These are phyloP conservation scores for Lactarius indigo DNA, from an alignment of 768 basidiomycete genomes.

Conservation along the genomic window DNA sequence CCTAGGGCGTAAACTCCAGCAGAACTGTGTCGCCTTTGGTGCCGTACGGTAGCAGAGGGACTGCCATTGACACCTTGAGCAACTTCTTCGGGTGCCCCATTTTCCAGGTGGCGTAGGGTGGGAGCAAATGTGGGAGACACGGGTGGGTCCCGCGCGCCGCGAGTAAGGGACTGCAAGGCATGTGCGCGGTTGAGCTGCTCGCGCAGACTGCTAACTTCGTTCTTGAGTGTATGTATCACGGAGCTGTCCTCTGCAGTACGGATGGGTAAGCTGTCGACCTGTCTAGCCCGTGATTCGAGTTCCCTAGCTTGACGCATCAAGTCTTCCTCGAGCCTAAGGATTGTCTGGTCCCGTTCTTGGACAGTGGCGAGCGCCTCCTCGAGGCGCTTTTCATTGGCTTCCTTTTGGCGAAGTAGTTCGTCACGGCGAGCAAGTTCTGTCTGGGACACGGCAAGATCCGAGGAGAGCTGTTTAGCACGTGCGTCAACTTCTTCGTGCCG, in stretches of 20 bases:
- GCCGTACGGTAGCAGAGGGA: conserved; percentile 38
- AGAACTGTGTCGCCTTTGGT: conserved; percentile 83
- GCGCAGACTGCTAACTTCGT: conserved; percentile 86
- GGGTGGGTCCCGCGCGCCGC: conserved; percentile 65
- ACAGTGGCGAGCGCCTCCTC: conserved; percentile 73
- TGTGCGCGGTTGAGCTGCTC: conserved; percentile 97
- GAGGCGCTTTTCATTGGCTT: conserved; percentile 72
- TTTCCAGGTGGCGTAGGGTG: conserved; percentile 56
- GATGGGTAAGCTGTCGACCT: conserved; percentile 58
- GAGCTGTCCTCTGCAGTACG: conserved; percentile 80
- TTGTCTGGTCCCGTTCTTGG: conserved; percentile 78
- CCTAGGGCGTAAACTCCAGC: conserved; percentile 69
- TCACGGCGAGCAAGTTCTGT: conserved; percentile 69
- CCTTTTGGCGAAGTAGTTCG: conserved; percentile 70
- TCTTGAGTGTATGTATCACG: conserved; percentile 85
- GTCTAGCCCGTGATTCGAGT: conserved; percentile 72
- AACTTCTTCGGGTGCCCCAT: conserved; percentile 35
- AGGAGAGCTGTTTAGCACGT: conserved; percentile 67
- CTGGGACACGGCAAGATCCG: conserved; percentile 65
- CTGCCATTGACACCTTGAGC: conserved; percentile 41
- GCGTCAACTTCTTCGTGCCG: conserved; percentile 85
- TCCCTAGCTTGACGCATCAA: conserved; percentile 67
- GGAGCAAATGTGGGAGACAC: conserved; percentile 86
- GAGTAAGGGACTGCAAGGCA: conserved; percentile 82
- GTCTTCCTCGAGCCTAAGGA: conserved; percentile 79